Evolutionary conservation across 2,329 filamentous ascomycete genomes (phyloP).

Genomic region (Venturia oleaginea): DNA sequence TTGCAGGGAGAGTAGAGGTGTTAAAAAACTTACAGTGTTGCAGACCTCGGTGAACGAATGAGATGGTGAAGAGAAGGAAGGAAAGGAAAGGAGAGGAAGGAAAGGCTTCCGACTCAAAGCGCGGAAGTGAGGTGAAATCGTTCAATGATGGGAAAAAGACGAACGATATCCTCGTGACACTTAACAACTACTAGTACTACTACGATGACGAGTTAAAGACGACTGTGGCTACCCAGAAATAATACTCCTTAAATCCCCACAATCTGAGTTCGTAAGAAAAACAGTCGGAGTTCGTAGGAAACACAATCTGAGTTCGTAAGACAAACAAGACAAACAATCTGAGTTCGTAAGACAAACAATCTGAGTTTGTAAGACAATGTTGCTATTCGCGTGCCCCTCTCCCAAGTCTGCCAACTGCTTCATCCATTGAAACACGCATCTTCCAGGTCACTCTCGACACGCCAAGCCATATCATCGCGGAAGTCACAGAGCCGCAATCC

Average conservation of each 20-base stretch:
- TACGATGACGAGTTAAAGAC: neutral
- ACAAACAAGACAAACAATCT: too few species aligned
- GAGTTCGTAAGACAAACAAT: neutral
- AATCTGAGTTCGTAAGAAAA: neutral
- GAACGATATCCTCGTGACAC: neutral
- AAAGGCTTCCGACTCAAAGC: neutral
- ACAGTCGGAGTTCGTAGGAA: too few species aligned
- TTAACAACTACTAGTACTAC: neutral
- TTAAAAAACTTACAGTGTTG: neutral
- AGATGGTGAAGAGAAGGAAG: neutral
- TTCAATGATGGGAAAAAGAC: neutral
- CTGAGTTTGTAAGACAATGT: neutral
- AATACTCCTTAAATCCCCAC: neutral
- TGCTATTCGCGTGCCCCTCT: neutral
- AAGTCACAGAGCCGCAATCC: neutral
- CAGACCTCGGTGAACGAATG: neutral
- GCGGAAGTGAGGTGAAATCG: neutral
- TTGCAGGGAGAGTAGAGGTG: neutral
- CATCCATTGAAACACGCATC: neutral
- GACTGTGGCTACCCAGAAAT: neutral
- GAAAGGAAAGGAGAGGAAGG: neutral
- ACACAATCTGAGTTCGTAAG: slow-evolving; percentile 1
- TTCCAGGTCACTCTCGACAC: neutral
- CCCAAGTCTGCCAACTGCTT: slow-evolving; percentile 3
- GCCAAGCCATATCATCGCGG: neutral